These are phyloP conservation scores for Pythium apleroticum DNA, from an alignment of 352 stramenopile species.

Conservation along the genomic window DNA sequence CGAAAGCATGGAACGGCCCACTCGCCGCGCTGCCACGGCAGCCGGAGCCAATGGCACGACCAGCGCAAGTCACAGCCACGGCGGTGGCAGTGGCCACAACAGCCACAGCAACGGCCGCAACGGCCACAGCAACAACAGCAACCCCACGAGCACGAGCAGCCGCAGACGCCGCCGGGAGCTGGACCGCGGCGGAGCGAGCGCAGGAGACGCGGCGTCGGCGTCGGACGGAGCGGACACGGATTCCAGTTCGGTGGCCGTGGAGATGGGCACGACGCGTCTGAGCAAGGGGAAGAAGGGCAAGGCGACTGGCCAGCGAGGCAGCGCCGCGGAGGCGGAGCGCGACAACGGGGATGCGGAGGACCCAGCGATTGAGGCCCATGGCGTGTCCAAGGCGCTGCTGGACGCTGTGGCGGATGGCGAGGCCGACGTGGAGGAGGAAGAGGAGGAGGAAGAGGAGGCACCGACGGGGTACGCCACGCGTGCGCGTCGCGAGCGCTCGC, in stretches of 20 bases:
- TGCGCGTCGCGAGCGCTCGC: slow-evolving; percentile 48
- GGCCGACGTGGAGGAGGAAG: slow-evolving; percentile 32
- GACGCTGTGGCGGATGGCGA: slow-evolving; percentile 23
- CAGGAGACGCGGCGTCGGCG: slow-evolving; percentile 30
- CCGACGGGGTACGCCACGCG: slow-evolving; percentile 18
- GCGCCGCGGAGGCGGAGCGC: not conserved
- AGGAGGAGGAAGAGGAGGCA: slow-evolving; percentile 30
- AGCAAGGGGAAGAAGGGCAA: slow-evolving; percentile 16
- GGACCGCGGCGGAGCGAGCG: slow-evolving; percentile 29
- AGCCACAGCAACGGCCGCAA: not conserved
- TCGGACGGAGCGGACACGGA: slow-evolving; percentile 68
- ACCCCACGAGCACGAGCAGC: slow-evolving; percentile 31
- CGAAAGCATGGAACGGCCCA: not conserved
- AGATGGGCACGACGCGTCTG: slow-evolving; percentile 14
- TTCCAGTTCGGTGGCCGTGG: slow-evolving; percentile 39
- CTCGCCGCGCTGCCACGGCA: not conserved
- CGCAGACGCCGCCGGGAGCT: slow-evolving; percentile 38
- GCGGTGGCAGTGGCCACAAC: not conserved
- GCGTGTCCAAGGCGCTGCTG: slow-evolving; percentile 4
- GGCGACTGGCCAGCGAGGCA: not conserved
- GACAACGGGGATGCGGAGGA: slow-evolving; percentile 7
- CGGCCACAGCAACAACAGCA: slow-evolving; percentile 34
- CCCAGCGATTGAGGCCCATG: slow-evolving; percentile 10
- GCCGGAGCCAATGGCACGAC: not conserved
- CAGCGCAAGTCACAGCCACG: not conserved